A percentile compares a stretch with the other conserved stretches of the same genome.
phyloP scores from a whole-genome alignment of 2,329 filamentous ascomycete genomes.

The Onygena corvina region DNA sequence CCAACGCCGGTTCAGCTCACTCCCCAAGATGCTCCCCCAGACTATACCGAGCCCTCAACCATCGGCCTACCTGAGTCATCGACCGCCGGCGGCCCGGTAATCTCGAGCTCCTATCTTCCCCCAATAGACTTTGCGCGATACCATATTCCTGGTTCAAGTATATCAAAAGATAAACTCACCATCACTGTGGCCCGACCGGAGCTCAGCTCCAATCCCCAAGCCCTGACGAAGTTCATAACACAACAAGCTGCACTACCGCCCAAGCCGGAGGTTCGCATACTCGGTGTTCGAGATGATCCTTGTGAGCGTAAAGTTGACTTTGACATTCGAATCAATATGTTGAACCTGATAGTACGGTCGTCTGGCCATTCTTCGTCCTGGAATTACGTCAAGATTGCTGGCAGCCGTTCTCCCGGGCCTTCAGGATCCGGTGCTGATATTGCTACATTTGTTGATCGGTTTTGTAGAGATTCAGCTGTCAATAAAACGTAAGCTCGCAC shows the following conservation, averaged over 20 bases:
- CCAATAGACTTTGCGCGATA: conserved; percentile 20
- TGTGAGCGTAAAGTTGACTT: conserved; percentile 6
- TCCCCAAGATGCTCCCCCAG: conserved; percentile 1
- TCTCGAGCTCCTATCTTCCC: conserved; percentile 14
- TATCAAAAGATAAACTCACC: conserved; percentile 20
- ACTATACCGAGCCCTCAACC: conserved; percentile 4
- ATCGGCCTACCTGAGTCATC: not conserved
- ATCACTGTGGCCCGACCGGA: conserved; percentile 19
- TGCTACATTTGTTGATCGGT: conserved; percentile 3
- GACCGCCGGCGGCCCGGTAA: not conserved
- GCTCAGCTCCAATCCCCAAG: conserved; percentile 16
- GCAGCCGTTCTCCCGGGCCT: not conserved
- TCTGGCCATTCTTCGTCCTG: not conserved
- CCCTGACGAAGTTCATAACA: conserved; percentile 20
- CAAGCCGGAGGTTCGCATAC: conserved; percentile 20
- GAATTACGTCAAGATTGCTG: conserved; percentile 8
- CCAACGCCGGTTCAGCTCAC: not conserved
- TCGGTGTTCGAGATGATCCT: conserved; percentile 11
- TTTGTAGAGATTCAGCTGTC: conserved; percentile 5
- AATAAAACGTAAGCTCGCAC: conserved; percentile 6
- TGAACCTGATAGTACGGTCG: conserved; percentile 1
- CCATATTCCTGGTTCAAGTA: conserved; percentile 17
- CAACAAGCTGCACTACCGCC: conserved; percentile 23
- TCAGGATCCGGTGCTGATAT: not conserved
- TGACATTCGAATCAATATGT: conserved; percentile 8